phyloP scores from a whole-genome alignment of 202 grass and related monocot species.

The Digitaria exilis region DNA sequence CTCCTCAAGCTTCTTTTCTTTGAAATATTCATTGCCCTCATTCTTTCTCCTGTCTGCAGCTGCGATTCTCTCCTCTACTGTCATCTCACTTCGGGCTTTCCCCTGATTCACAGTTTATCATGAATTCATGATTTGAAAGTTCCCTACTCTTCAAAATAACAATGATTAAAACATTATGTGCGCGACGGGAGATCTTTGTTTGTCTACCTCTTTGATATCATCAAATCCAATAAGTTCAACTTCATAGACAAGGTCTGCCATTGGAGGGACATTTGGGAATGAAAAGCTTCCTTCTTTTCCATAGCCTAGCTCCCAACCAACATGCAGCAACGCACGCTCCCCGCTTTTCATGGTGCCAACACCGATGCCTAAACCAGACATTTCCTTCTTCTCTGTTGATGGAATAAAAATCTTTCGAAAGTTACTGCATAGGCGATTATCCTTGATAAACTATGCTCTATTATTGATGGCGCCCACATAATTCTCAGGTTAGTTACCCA shows the following conservation, averaged over 20 bases:
- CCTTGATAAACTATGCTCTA: background rate
- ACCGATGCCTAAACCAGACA: constrained; percentile 80
- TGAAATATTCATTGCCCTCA: constrained; percentile 79
- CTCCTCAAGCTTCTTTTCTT: constrained; percentile 82
- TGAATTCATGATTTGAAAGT: constrained; percentile 36
- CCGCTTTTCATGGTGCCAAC: constrained; percentile 78
- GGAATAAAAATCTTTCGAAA: constrained; percentile 16
- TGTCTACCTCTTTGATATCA: constrained; percentile 81
- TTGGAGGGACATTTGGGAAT: constrained; percentile 96
- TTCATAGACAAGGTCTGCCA: constrained; percentile 87
- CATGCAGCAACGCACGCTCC: constrained; percentile 73
- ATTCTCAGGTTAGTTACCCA: constrained; percentile 3
- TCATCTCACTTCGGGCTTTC: constrained; percentile 90
- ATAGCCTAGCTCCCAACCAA: constrained; percentile 88
- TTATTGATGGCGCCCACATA: background rate
- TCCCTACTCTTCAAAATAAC: constrained; percentile 18
- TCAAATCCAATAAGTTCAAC: constrained; percentile 94
- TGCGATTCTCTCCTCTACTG: constrained; percentile 96
- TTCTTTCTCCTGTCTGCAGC: constrained; percentile 89
- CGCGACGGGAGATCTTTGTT: constrained; percentile 1
- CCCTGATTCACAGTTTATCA: constrained; percentile 56
- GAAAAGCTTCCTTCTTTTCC: constrained; percentile 97
- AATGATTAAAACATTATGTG: background rate
- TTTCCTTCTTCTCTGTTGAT: constrained; percentile 69
- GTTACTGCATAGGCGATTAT: background rate